Percentiles rank a stretch among this genome's conserved stretches.
phyloP scores from a whole-genome alignment of 371 early-diverging fungal species.

The Mortierella sp. region DNA sequence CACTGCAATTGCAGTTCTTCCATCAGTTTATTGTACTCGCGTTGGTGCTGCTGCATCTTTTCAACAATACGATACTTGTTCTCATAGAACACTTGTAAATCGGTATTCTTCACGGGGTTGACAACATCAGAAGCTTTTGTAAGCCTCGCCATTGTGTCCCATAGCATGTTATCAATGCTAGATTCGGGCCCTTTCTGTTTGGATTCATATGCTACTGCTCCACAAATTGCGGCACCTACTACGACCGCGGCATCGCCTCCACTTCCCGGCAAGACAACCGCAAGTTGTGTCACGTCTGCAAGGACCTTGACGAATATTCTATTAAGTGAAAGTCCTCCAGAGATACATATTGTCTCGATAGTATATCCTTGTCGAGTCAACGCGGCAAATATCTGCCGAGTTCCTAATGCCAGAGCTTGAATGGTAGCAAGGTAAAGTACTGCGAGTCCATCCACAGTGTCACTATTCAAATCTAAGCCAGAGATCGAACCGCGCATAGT shows the following conservation, averaged over 20 bases:
- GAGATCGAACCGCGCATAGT: constrained; percentile 71
- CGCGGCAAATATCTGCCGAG: constrained; percentile 72
- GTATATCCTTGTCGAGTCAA: constrained; percentile 65
- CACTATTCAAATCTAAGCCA: constrained; percentile 69
- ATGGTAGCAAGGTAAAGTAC: constrained; percentile 72
- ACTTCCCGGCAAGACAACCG: constrained; percentile 69
- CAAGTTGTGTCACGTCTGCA: constrained; percentile 70
- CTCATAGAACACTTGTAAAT: constrained; percentile 60
- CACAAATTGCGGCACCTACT: constrained; percentile 78
- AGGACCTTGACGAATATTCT: constrained; percentile 70
- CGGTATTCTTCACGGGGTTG: constrained; percentile 59
- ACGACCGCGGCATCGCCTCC: constrained; percentile 73
- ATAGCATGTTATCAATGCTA: constrained; percentile 50
- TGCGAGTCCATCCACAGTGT: constrained; percentile 68
- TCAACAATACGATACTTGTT: constrained; percentile 69
- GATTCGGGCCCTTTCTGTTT: constrained; percentile 23
- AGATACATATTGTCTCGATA: constrained; percentile 73
- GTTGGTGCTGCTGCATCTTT: constrained; percentile 71
- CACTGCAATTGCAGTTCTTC: background rate
- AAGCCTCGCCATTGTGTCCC: constrained; percentile 72
- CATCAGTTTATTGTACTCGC: constrained; percentile 69
- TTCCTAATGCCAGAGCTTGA: constrained; percentile 74
- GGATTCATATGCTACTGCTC: constrained; percentile 68
- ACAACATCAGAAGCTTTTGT: constrained; percentile 65
- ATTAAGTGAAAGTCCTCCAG: constrained; percentile 80